Base-by-base conservation (phyloP, 768 basidiomycete species). In the Boletellus ananas region DNA sequence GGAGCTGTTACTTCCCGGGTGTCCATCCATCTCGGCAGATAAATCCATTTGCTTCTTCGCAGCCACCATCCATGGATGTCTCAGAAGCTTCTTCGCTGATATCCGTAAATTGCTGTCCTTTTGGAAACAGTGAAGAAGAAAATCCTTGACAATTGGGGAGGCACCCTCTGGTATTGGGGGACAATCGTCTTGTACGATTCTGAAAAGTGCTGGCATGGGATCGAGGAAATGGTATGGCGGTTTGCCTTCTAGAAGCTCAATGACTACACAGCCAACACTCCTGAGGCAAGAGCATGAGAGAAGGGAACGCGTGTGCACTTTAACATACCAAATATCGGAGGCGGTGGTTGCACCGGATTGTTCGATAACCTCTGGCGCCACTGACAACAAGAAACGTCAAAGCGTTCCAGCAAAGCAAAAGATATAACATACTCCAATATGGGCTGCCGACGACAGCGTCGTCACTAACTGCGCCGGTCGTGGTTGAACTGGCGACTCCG, bases 321-420 rank as follows among this genome's bases (percentile, higher is more conserved):
- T n/a, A 23, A 70, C 75, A 18, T 54, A 80, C 93, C 96, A 99
- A 51, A 99, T 93, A 68, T 99, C 96, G 16, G 93, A 95, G 13
- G 96, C 87, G 1, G 95, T 96, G 1, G 93, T 94, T 27, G 96
- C 95, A 27, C 96, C 96, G 27, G 86, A 87, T 68, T 99, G 96
- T 60, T 99, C 96, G 50, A 99, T 97, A 41, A 99, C 91, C 70
- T 99, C 96, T 2, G 96, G 96, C 9, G 96, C 94, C 96, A 99
- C 89, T 90, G 57, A 35, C 50, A 34, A 47, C 43, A 45, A 6
- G 11, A 40, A 5, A 25, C 16, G 39, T 51, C 46, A 61, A 40
- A 43, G 23, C 27, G 16, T 43, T 17, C 47, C 35, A 31, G 17
- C 51, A 35, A 45, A 39, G 25, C 23, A 13, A 40, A n/a, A 47